Percentiles rank a stretch among this genome's conserved stretches.
Conservation (phyloP, 192 early-diverging fungal genomes). For the Phlyctochytrium arcticum region DNA sequence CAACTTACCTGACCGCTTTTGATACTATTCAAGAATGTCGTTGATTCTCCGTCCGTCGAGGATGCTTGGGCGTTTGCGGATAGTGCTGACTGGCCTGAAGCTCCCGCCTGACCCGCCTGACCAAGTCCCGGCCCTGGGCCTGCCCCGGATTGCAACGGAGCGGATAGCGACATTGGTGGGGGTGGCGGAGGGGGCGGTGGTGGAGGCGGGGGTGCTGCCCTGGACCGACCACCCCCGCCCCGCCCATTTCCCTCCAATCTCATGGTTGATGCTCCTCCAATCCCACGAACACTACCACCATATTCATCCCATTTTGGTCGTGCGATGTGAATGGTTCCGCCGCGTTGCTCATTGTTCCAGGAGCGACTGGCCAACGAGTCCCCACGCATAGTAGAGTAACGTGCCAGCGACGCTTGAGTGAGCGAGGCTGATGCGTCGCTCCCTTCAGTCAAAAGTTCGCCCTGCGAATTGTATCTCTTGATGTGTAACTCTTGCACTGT, state of each 20-base stretch:
- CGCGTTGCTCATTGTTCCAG: neutral
- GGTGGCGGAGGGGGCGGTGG: constrained; percentile 37
- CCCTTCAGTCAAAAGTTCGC: constrained; percentile 24
- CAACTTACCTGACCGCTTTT: constrained; percentile 33
- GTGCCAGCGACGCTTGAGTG: neutral
- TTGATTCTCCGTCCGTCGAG: neutral
- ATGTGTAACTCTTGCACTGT: constrained; percentile 32
- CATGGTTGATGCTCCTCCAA: too few relatives aligned
- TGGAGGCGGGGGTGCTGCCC: constrained; percentile 14
- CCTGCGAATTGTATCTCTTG: constrained; percentile 39
- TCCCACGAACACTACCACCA: too few relatives aligned
- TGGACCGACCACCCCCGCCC: too few relatives aligned
- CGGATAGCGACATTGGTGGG: constrained; percentile 17
- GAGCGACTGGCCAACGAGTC: neutral
- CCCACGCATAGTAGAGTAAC: neutral
- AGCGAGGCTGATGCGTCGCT: neutral
- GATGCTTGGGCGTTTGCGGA: neutral
- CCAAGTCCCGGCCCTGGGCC: too few relatives aligned
- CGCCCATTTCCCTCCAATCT: too few relatives aligned
- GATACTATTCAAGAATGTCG: constrained; percentile 26
- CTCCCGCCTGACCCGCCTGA: neutral
- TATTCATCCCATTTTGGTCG: too few relatives aligned
- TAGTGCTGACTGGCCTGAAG: neutral
- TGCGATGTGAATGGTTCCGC: too few relatives aligned
- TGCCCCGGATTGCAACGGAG: neutral